Percentiles rank a stretch among this genome's conserved stretches.
Conservation (phyloP, 495 filamentous ascomycete genomes). For the Penicillium soppii region DNA sequence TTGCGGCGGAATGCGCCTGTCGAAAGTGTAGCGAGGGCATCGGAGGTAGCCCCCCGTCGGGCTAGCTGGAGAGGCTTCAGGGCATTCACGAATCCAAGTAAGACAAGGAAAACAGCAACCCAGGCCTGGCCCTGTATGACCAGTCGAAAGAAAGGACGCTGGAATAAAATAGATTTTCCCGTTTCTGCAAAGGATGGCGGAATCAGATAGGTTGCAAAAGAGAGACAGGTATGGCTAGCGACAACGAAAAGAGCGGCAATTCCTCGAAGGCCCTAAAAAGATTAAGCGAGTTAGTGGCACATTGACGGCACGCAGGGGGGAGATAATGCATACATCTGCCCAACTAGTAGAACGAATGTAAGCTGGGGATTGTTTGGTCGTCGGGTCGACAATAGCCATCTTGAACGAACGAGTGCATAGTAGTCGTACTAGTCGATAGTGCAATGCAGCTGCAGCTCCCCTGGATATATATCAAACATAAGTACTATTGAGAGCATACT, state of each 20-base stretch:
- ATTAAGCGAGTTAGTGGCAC: neutral
- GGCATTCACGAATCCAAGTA: constrained; percentile 14
- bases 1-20: constrained; percentile 13
- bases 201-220: constrained; percentile 9
- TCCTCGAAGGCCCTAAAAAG: constrained; percentile 9
- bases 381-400: constrained; percentile 8
- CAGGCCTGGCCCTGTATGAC: constrained; percentile 13
- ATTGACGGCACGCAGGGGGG: neutral
- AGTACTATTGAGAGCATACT: no score
- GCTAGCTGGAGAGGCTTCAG: constrained; percentile 14
- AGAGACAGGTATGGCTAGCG: constrained; percentile 11
- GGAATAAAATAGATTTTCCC: constrained; percentile 8
- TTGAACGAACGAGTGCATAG: constrained; percentile 4
- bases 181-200: constrained; percentile 7
- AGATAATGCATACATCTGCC: constrained; percentile 10
- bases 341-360: constrained; percentile 6
- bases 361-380: constrained; percentile 1
- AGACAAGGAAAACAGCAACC: constrained; percentile 12
- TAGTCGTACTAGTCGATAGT: constrained; percentile 2
- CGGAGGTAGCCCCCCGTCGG: constrained; percentile 5
- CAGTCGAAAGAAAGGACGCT: constrained; percentile 10
- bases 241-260: constrained; percentile 15
- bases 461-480: constrained; percentile 4
- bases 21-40: constrained; percentile 8
- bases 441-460: constrained; percentile 8